Evolutionary conservation across 768 basidiomycete species (phyloP).

Genomic region (Crepidotus variabilis): DNA sequence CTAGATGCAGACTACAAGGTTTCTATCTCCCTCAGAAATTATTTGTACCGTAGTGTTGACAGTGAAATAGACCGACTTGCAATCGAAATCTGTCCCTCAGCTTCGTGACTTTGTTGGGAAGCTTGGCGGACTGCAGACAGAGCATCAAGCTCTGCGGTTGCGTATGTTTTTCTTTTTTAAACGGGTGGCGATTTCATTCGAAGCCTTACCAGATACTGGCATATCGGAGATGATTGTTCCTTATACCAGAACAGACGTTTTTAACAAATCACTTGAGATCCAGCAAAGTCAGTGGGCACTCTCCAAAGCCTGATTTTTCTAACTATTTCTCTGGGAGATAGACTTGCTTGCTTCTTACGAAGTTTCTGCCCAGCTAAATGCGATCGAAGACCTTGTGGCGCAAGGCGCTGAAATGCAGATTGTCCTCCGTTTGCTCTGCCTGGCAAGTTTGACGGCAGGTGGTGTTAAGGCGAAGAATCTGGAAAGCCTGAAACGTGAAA

Average conservation of each 20-base stretch:
- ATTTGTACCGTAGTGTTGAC: slow-evolving; percentile 3
- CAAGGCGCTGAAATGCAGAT: slow-evolving; percentile 80
- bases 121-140: slow-evolving; percentile 86
- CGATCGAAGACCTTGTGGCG: slow-evolving; percentile 88
- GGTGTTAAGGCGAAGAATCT: slow-evolving; percentile 85
- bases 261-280: slow-evolving; percentile 90
- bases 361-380: slow-evolving; percentile 68
- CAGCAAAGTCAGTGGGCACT: slow-evolving; percentile 74
- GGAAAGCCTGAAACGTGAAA: slow-evolving; percentile 87
- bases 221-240: slow-evolving; percentile 90
- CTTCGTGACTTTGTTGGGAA: slow-evolving; percentile 94
- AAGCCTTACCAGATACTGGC: slow-evolving; percentile 67
- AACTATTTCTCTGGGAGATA: slow-evolving; percentile 24
- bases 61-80: slow-evolving; percentile 55
- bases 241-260: slow-evolving; percentile 79
- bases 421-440: slow-evolving; percentile 77
- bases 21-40: slow-evolving; percentile 6
- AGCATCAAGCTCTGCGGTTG: slow-evolving; percentile 84
- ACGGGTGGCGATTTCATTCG: not conserved
- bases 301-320: not conserved
- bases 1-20: slow-evolving; percentile 94
- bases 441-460: slow-evolving; percentile 79
- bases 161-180: slow-evolving; percentile 50
- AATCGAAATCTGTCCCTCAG: slow-evolving; percentile 89
- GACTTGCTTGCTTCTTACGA: slow-evolving; percentile 96